These are phyloP conservation scores for Aureobasidium sp. DNA, from an alignment of 2,329 filamentous ascomycete species.

Conservation along the genomic window DNA sequence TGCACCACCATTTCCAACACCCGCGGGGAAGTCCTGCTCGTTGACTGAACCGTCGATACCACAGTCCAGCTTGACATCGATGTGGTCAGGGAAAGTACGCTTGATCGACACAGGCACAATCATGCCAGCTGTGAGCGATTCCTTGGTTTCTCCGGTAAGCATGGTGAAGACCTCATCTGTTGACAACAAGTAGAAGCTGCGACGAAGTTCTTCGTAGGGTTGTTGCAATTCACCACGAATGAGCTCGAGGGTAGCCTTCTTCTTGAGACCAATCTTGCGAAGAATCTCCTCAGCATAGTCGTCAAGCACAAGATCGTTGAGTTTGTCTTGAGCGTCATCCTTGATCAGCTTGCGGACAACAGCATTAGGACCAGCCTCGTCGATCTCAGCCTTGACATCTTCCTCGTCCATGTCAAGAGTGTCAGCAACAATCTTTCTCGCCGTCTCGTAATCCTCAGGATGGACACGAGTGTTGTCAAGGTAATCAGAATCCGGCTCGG, in stretches of 20 bases:
- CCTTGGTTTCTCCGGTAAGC: conserved; percentile 85
- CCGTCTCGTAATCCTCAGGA: conserved; percentile 96
- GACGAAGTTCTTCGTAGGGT: conserved; percentile 88
- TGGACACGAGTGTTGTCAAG: conserved; percentile 96
- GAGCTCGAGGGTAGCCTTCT: conserved; percentile 90
- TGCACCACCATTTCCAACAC: conserved; percentile 54
- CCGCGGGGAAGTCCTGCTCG: conserved; percentile 68
- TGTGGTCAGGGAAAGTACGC: conserved; percentile 82
- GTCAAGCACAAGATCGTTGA: conserved; percentile 92
- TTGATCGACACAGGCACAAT: conserved; percentile 84
- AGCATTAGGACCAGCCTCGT: conserved; percentile 80
- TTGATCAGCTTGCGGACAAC: conserved; percentile 90
- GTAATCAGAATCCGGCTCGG: conserved; percentile 75
- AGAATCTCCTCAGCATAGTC: conserved; percentile 96
- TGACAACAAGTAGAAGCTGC: conserved; percentile 61
- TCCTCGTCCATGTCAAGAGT: conserved; percentile 94
- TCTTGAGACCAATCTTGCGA: conserved; percentile 84
- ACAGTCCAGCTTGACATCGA: conserved; percentile 87
- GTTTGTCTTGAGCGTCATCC: conserved; percentile 85
- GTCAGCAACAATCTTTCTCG: conserved; percentile 96
- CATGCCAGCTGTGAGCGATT: conserved; percentile 81
- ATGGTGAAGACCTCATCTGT: conserved; percentile 87
- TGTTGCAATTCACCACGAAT: conserved; percentile 89
- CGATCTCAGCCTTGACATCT: conserved; percentile 88
- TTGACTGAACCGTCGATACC: conserved; percentile 86